phyloP scores from a whole-genome alignment of 768 basidiomycete species.

The Daedalea quercina region DNA sequence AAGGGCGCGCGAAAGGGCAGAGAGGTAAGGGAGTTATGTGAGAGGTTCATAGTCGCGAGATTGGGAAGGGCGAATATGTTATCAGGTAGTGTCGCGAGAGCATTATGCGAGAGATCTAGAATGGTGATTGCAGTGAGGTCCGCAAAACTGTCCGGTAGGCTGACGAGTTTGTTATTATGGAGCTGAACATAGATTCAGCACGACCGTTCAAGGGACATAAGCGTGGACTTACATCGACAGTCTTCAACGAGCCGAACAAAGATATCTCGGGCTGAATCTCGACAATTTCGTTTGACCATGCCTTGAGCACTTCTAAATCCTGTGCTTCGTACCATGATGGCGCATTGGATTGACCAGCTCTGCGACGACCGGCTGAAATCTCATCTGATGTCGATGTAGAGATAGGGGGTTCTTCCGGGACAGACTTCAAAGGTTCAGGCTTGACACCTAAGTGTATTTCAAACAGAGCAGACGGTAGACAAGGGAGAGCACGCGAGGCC shows the following conservation, averaged over 20 bases:
- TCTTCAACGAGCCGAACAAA: slow-evolving; percentile 77
- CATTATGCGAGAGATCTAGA: slow-evolving; percentile 73
- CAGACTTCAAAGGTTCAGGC: slow-evolving; percentile 61
- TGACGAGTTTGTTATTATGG: slow-evolving; percentile 62
- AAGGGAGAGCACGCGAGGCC: slow-evolving; percentile 62
- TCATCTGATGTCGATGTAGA: slow-evolving; percentile 27
- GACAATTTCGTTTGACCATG: slow-evolving; percentile 73
- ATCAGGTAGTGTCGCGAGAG: slow-evolving; percentile 52
- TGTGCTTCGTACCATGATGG: slow-evolving; percentile 81
- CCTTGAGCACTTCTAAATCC: slow-evolving; percentile 69
- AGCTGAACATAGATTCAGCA: slow-evolving; percentile 36
- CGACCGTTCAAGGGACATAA: background rate
- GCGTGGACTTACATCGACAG: slow-evolving; percentile 58
- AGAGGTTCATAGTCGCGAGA: slow-evolving; percentile 59
- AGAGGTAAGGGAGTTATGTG: slow-evolving; percentile 57
- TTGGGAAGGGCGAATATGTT: slow-evolving; percentile 65
- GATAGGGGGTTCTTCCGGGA: slow-evolving; percentile 52
- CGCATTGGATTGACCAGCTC: slow-evolving; percentile 34
- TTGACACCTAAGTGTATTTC: slow-evolving; percentile 74
- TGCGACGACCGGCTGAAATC: slow-evolving; percentile 26
- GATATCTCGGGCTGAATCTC: slow-evolving; percentile 81
- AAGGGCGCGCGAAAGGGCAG: slow-evolving; percentile 64
- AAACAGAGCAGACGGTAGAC: slow-evolving; percentile 72
- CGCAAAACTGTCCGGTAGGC: slow-evolving; percentile 58
- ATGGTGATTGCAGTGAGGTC: slow-evolving; percentile 61